Evolutionary conservation across 2,329 filamentous ascomycete species (phyloP).

Genomic region (Immersiporthe knoxdaviesiana): DNA sequence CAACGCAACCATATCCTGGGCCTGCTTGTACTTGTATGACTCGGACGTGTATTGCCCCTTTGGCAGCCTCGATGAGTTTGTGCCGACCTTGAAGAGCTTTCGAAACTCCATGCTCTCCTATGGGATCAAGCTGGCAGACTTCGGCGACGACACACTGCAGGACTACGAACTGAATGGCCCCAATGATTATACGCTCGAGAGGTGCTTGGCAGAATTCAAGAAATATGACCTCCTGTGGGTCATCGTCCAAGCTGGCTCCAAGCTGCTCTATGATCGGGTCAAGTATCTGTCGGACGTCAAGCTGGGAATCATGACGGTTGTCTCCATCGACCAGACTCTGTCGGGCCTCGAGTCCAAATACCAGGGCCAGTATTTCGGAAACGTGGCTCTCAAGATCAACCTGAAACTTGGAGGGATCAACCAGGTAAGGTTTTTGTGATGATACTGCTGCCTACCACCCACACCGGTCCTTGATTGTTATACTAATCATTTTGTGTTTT

Average conservation of each 20-base stretch:
- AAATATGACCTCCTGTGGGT: slow-evolving; percentile 64
- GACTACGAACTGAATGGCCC: not conserved
- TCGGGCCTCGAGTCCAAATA: slow-evolving; percentile 42
- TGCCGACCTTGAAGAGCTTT: not conserved
- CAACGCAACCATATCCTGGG: not conserved
- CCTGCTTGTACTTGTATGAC: not conserved
- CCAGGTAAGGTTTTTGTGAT: slow-evolving; percentile 60
- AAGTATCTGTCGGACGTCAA: slow-evolving; percentile 69
- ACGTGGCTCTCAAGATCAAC: slow-evolving; percentile 79
- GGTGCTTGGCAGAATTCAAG: not conserved
- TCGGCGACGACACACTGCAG: not conserved
- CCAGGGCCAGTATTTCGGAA: slow-evolving; percentile 61
- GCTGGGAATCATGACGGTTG: slow-evolving; percentile 56
- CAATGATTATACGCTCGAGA: not conserved
- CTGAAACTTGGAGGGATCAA: slow-evolving; percentile 77
- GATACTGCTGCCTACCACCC: slow-evolving; percentile 23
- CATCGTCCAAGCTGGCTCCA: slow-evolving; percentile 44
- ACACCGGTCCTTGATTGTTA: no score
- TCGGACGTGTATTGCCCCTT: no score
- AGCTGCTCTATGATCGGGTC: slow-evolving; percentile 61
- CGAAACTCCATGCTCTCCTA: not conserved
- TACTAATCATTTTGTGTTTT: not conserved
- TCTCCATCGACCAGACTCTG: slow-evolving; percentile 40
- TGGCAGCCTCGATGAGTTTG: not conserved
- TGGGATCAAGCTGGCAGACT: not conserved